phyloP scores from a whole-genome alignment of 179 eudicot genomes.

The Spergularia azorica region DNA sequence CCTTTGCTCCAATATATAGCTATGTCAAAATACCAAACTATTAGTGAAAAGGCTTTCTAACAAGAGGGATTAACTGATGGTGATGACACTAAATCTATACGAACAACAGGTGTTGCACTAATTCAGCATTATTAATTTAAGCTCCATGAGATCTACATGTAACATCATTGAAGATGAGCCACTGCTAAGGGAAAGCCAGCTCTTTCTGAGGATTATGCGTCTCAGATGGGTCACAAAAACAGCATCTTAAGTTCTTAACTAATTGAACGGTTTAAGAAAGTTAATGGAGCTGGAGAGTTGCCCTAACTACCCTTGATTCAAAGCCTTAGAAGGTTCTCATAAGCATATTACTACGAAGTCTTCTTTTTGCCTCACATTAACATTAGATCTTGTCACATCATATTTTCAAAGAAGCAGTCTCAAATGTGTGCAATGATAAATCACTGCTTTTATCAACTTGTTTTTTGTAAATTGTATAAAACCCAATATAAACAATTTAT shows the following conservation, averaged over 20 bases:
- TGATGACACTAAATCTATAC: not conserved
- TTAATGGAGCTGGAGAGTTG: not conserved
- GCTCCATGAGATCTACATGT: not conserved
- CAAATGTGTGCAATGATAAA: not conserved
- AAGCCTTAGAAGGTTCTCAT: not conserved
- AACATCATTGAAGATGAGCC: not conserved
- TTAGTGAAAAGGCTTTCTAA: not conserved
- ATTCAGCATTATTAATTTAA: not conserved
- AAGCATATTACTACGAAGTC: not conserved
- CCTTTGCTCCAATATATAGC: no score
- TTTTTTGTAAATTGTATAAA: not conserved
- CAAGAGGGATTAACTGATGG: not conserved
- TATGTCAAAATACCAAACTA: no score
- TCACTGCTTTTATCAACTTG: not conserved
- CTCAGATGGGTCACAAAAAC: not conserved
- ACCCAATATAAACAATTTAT: not conserved
- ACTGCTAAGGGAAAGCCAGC: not conserved
- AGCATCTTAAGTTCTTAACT: not conserved
- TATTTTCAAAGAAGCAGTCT: not conserved
- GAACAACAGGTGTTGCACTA: not conserved
- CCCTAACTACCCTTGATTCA: not conserved
- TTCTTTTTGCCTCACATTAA: not conserved
- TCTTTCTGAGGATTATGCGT: not conserved
- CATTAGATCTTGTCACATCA: not conserved
- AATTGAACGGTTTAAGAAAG: not conserved